Evolutionary conservation across 2,329 filamentous ascomycete species (phyloP), one percentile per base, ranked within the genome.

Genomic region (Cladophialophora carrionii): DNA sequence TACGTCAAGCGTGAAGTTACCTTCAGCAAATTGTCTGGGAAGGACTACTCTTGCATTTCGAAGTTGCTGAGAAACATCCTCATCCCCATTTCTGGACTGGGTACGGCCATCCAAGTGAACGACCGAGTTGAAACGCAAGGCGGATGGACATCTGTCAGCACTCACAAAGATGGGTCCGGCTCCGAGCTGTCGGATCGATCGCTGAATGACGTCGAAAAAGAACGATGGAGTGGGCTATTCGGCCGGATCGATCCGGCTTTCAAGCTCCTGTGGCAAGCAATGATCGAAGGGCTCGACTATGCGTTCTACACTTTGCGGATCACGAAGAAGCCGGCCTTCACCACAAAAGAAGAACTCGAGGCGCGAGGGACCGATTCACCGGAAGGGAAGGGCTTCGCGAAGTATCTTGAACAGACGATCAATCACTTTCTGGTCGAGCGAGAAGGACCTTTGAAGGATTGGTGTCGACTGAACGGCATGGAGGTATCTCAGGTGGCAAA

Each of bases 1-100:
- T 92, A 91, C 72, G 90, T 88, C 0, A 92, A 92, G 76, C 81
- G 89, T 58, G 90, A 93, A 70, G 75, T 89, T n/a, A 88, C 88
- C 0, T 85, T 85, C 73, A 89, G 89, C 0, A 88, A 88, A 70
- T 76, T 92, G 7, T 83, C 84, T 4, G 84, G 88, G 0, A 84
- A 87, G 62, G 88, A 92, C 67, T 76, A 91, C 8, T 83, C 87
- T 62, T 77, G 84, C 37, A 82, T 90, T 2, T 86, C 53, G 24
- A 62, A 62, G 31, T 26, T 68, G 34, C 34, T 68, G 59, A 56
- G 57, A 37, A 68, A 65, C 34, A 61, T 68, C 24, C 60, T 68
- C 24, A 56, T 65, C 5, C 60, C 66, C 1, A 58, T 62, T 12
- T 52, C 34, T 26, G 66, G 66, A 8, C 41, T 65, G 8, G 66